A percentile compares a stretch with the other conserved stretches of the same genome.
Conservation (phyloP, 306 rosid species). For the Fagus crenata region DNA sequence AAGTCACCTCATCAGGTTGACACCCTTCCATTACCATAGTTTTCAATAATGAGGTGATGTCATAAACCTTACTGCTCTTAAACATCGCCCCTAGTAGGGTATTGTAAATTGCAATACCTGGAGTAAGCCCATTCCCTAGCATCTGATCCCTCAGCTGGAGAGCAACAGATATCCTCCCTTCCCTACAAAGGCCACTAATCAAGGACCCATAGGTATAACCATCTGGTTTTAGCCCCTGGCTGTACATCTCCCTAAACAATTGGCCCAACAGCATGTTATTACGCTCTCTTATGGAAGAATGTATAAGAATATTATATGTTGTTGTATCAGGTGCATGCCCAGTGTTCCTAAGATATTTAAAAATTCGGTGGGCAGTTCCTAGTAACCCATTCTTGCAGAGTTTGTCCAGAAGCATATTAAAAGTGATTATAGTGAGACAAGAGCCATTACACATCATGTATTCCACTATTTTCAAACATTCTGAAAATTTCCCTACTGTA, state of each 20-base stretch:
- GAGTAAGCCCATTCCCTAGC: constrained; percentile 31
- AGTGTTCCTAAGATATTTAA: constrained; percentile 21
- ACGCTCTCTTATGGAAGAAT: constrained; percentile 29
- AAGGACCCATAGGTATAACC: constrained; percentile 30
- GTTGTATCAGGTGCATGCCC: constrained; percentile 22
- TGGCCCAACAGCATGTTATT: constrained; percentile 13
- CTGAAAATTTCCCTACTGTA: constrained; percentile 28
- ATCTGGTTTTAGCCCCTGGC: constrained; percentile 37
- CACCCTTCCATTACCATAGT: constrained; percentile 32
- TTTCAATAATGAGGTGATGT: constrained; percentile 26
- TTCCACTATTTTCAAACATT: constrained; percentile 39
- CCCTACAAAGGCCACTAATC: constrained; percentile 31
- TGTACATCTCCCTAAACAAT: constrained; percentile 34
- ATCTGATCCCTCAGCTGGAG: constrained; percentile 32
- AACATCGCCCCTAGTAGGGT: constrained; percentile 32
- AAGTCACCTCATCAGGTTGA: constrained; percentile 25
- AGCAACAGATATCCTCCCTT: constrained; percentile 33
- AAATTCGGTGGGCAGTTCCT: constrained; percentile 28
- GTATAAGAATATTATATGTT: constrained; percentile 42
- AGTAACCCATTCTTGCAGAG: constrained; percentile 41
- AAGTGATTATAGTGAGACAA: constrained; percentile 28
- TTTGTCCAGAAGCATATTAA: constrained; percentile 35
- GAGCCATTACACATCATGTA: constrained; percentile 34
- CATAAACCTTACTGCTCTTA: constrained; percentile 14
- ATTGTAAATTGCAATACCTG: constrained; percentile 37